A percentile compares a stretch with the other conserved stretches of the same genome.
Conservation (phyloP, 768 basidiomycete species). For the Mycena kentingensis region DNA sequence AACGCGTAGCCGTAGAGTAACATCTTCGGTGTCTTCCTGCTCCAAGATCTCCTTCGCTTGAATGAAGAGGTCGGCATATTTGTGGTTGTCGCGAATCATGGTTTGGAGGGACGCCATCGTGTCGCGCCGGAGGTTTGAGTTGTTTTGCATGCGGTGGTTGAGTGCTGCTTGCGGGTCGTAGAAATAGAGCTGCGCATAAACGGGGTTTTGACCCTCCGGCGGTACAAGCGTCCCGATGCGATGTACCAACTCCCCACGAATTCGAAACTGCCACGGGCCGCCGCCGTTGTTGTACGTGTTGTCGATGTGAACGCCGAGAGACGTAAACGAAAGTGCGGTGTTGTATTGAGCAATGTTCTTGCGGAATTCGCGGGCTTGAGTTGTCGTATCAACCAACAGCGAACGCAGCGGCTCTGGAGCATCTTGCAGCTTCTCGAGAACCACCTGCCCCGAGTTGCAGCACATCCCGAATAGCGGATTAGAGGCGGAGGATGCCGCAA, state of each 20-base stretch:
- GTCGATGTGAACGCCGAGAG: conserved; percentile 36
- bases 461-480: conserved; percentile 29
- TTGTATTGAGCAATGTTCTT: conserved; percentile 42
- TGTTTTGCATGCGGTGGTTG: conserved; percentile 26
- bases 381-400: conserved; percentile 14
- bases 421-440: conserved; percentile 21
- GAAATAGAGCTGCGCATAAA: conserved; percentile 35
- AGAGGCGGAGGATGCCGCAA: conserved; percentile 1
- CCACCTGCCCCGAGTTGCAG: conserved; percentile 30
- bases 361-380: conserved; percentile 27
- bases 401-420: conserved; percentile 20
- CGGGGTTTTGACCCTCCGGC: conserved; percentile 15
- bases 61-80: conserved; percentile 33
- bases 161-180: conserved; percentile 41
- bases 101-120: conserved; percentile 30
- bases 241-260: conserved; percentile 37
- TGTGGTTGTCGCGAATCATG: conserved; percentile 23
- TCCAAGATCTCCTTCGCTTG: conserved; percentile 36
- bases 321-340: conserved; percentile 42
- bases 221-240: conserved; percentile 31
- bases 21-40: conserved; percentile 23
- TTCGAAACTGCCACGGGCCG: conserved; percentile 29
- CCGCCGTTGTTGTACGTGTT: conserved; percentile 21
- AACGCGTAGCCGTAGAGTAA: conserved; percentile 22
- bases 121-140: conserved; percentile 22